Conservation (phyloP, 164 flowering plant species). For the Annona squamosa region DNA sequence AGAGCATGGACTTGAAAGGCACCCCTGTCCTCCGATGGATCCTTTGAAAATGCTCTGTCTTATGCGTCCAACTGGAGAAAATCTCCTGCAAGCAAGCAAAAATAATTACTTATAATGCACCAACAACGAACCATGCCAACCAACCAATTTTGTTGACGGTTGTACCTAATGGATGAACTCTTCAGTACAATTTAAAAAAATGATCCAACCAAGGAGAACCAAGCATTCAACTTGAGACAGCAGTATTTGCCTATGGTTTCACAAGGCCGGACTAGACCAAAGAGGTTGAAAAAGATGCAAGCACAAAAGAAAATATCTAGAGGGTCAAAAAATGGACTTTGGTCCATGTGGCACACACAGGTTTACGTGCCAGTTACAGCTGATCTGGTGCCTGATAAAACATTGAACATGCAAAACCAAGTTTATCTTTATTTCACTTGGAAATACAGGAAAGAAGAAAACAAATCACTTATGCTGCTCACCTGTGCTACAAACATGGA, state of each 20-base stretch:
- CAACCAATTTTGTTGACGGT: neutral
- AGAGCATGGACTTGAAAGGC: constrained; percentile 82
- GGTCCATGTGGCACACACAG: neutral
- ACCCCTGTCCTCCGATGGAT: constrained; percentile 71
- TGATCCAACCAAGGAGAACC: no score
- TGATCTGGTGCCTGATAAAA: neutral
- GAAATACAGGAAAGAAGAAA: neutral
- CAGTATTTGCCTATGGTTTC: no score
- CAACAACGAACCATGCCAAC: neutral
- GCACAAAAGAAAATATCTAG: no score
- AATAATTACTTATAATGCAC: neutral
- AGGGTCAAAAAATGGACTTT: no score
- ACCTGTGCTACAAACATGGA: constrained; percentile 85
- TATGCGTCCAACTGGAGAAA: constrained; percentile 87
- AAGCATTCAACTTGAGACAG: no score
- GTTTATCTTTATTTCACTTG: neutral
- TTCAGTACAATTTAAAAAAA: no score
- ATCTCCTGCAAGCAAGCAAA: constrained; percentile 55
- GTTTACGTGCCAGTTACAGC: neutral
- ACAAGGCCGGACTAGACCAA: no score
- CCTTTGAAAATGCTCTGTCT: constrained; percentile 87
- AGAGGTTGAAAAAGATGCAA: no score
- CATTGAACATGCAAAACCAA: neutral
- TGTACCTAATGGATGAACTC: no score
- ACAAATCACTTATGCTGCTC: constrained; percentile 5